phyloP scores from a whole-genome alignment of 2,329 filamentous ascomycete species.

The Emmonsia crescens region DNA sequence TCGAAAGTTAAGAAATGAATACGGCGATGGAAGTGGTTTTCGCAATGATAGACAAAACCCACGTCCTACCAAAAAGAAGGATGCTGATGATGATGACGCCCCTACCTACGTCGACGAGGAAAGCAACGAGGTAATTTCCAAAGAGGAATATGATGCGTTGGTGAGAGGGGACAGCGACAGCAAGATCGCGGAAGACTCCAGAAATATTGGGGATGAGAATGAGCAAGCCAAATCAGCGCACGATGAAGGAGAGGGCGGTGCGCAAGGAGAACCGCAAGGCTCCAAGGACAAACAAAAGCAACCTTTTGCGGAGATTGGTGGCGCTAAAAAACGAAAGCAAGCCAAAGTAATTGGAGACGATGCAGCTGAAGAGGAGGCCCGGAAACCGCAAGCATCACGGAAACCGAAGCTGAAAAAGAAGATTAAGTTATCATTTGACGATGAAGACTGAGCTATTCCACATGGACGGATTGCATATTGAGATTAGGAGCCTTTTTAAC shows the following conservation, averaged over 20 bases:
- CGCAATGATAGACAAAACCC: conserved; percentile 28
- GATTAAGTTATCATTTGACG: conserved; percentile 37
- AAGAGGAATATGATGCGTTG: conserved; percentile 33
- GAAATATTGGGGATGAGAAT: conserved; percentile 11
- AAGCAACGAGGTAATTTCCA: conserved; percentile 34
- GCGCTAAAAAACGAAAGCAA: conserved; percentile 32
- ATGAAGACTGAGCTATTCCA: conserved; percentile 15
- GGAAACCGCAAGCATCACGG: conserved; percentile 16
- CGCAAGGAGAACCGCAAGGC: conserved; percentile 2
- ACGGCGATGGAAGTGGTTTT: conserved; percentile 22
- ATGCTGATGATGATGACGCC: conserved; percentile 31
- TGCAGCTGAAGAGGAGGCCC: conserved; percentile 11
- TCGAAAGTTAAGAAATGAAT: conserved; percentile 30
- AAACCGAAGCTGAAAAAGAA: conserved; percentile 34
- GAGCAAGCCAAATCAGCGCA: conserved; percentile 10
- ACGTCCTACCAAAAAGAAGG: conserved; percentile 28
- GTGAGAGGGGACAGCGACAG: conserved; percentile 19
- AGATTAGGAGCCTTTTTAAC: neutral
- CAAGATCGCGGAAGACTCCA: conserved; percentile 4
- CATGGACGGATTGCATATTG: neutral
- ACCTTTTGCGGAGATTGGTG: conserved; percentile 31
- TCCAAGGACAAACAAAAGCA: conserved; percentile 27
- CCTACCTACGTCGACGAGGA: conserved; percentile 36
- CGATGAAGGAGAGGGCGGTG: conserved; percentile 5
- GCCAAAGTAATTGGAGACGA: conserved; percentile 31